Base-by-base conservation (phyloP, 1,139 yeast species). In the Magnusiomyces tetraspermus region DNA sequence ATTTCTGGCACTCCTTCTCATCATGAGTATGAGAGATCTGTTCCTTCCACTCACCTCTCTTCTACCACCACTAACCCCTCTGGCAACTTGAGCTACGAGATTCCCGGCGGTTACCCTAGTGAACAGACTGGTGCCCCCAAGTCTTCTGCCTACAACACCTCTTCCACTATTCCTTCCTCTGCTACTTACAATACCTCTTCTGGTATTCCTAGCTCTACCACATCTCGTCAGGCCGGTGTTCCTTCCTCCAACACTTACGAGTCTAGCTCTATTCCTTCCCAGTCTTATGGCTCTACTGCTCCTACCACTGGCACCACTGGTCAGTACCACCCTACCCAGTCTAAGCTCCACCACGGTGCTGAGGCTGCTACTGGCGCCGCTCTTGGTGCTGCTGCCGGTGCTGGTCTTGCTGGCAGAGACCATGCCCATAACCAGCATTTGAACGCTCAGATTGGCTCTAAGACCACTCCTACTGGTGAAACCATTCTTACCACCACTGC, bases 311-410 rank as follows among this genome's bases (percentile, higher is more conserved):
- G 46, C 24, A 31, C 46, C 19, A 42, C 50, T 24, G 38, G 30
- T 23, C 31, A n/a, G n/a, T n/a, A 28, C 11, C 31, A 28, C 6
- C 11, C 31, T 11, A 28, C 10, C 6, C 10, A 11, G 11, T 28
- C 31, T 28, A 11, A 28, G 31, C 10, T 11, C 31, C 47, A 44
- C 2, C 42, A 21, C 19, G 53, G 49, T 37, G 53, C 47, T 30
- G 42, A 52, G 38, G 57, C 53, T 41, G 48, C 53, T 22, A 54
- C 51, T 37, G 49, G 21, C 22, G 52, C 45, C 5, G 40, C 19
- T 36, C 46, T n/a, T 22, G 52, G 38, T 13, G 40, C 19, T 15
- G 19, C 17, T 36, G 19, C 17, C 19, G 40, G 17, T 36, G 40
- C 40, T 15, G 40, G 10, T n/a, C 17, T 8, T 36, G 15, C 40